Percentiles rank a stretch among this genome's conserved stretches.
Evolutionary conservation across 345 rosid genomes (phyloP).

Genomic region (Angophora floribunda): DNA sequence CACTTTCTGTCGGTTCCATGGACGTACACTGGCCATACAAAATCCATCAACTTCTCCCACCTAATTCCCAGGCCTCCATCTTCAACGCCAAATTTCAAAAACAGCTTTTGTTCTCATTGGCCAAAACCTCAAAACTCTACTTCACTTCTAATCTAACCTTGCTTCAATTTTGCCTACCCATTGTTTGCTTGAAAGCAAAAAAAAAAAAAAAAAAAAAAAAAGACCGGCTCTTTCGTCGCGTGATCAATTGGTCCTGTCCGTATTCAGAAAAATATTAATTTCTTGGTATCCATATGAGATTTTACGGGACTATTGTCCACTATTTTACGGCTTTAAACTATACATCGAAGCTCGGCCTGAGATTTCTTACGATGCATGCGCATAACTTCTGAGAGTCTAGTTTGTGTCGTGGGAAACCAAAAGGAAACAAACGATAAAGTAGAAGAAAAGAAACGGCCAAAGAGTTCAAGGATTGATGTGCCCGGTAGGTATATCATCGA

Average conservation of each 20-base stretch:
- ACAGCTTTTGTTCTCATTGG: background rate
- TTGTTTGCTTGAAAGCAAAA: background rate
- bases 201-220: no score
- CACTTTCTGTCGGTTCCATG: background rate
- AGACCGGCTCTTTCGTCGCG: background rate
- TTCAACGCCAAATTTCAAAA: background rate
- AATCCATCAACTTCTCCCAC: background rate
- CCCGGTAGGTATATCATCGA: background rate
- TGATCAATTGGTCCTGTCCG: accelerated
- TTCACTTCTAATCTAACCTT: background rate
- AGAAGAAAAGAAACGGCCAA: background rate
- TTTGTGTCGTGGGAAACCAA: background rate
- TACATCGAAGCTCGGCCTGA: background rate
- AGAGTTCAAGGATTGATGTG: background rate
- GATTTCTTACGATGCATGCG: background rate
- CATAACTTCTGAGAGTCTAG: background rate
- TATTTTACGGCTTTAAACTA: background rate
- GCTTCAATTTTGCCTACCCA: background rate
- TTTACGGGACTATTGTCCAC: accelerated
- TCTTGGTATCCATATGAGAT: background rate
- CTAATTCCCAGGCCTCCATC: background rate
- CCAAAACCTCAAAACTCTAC: background rate
- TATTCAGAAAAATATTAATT: no score
- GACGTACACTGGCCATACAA: background rate
- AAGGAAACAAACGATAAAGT: background rate